Evolutionary conservation across 306 rosid species (phyloP), one percentile per base, ranked within the genome.

Genomic region (Lathyrus oleraceus): DNA sequence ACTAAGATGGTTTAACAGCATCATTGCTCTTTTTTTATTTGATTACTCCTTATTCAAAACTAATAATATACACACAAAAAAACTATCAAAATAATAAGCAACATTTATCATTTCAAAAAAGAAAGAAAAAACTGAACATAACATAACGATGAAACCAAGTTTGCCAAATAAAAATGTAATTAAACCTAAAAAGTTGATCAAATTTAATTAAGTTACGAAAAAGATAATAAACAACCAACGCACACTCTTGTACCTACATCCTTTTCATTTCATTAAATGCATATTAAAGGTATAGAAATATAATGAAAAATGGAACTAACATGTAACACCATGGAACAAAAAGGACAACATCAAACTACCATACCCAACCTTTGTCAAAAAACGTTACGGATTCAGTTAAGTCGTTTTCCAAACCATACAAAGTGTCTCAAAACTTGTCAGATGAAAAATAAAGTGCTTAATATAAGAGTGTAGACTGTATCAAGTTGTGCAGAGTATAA

Each of bases 361-460:
- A 67, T 53, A 67, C 84, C 84, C 19, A 81, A 81, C 81, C 63
- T 66, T 43, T 71, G 80, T 74, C 69, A 62, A 17, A 62, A 25
- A 38, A 69, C 65, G 62, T 13, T 38, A 43, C 49, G 65, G 59
- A 51, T 56, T 57, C 64, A 10, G 58, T 74, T 47, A 4, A 19
- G 70, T 70, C 77, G 10, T 70, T 70, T 70, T 75, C 80, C 44
- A 38, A 56, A 56, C 38, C 77, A 64, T 70, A 63, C 78, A 21
- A 30, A 14, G 60, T 78, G 78, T 66, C 69, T 72, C 16, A 48
- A 57, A 57, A 10, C 53, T 27, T 62, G 42, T 63, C 21, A 23
- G 17, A 63, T 54, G 57, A 21, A 47, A 27, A 63, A 17, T 67
- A 53, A 52, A 56, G 28, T 54, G 30, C 42, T 39, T 35, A 73